Percentiles rank a stretch among this genome's conserved stretches.
These are phyloP conservation scores for Solanum paucissectum DNA, from an alignment of 257 asterid genomes.

Conservation along the genomic window DNA sequence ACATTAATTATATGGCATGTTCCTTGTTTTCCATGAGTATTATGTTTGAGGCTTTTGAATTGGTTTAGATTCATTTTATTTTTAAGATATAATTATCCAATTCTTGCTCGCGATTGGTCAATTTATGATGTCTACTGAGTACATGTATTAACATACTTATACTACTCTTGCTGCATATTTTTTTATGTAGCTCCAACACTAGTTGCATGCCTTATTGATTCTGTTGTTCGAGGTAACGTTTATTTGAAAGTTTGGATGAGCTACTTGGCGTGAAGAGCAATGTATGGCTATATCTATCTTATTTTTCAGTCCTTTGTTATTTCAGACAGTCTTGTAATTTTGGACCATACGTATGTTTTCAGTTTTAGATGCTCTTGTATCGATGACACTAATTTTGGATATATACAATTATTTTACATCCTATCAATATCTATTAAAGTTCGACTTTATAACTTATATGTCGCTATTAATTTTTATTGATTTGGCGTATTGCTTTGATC, in stretches of 20 bases:
- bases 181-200: not conserved
- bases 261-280: not conserved
- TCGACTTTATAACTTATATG: too few species aligned
- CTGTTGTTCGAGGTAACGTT: not conserved
- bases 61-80: not conserved
- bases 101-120: fast-evolving
- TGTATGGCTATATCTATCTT: not conserved
- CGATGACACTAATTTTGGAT: not conserved
- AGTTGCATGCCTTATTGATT: not conserved
- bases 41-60: not conserved
- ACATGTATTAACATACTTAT: too few species aligned
- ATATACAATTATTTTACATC: not conserved
- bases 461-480: not conserved
- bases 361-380: not conserved
- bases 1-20: too few species aligned
- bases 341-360: too few species aligned
- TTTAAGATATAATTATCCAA: too few species aligned
- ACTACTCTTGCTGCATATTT: not conserved
- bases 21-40: not conserved
- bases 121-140: not conserved
- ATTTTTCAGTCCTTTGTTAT: not conserved
- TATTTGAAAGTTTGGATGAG: not conserved
- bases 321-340: too few species aligned
- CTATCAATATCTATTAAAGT: not conserved
- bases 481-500: too few species aligned